Base-by-base conservation (phyloP, 164 flowering plant species). In the Aristolochia contorta region DNA sequence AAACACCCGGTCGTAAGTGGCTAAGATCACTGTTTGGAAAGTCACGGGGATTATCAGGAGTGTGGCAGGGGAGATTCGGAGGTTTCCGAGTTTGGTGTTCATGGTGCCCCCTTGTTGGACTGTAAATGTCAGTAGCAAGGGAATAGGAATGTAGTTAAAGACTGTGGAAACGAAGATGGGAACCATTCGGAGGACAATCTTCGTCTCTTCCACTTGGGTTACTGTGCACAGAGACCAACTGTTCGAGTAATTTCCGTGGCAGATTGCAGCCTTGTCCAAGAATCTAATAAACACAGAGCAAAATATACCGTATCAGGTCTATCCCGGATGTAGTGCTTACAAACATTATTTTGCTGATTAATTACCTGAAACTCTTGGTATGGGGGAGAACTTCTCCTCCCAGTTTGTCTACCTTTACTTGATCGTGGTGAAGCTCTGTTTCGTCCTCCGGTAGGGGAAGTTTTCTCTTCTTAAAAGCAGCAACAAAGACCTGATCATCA, bases 41-140 rank as follows among this genome's bases (percentile, higher is more conserved):
- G 73, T 14, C 0, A 80, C 69, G 2, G 91, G 88, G 65, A 85
- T 79, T 16, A 76, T 52, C 0, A 84, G 78, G 49, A 41, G 32
- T 19, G 49, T 51, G 4, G 32, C 47, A 4, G 87, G 80, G 2
- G 89, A 84, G 58, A 87, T 67, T 25, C 66, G 76, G 6, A 82
- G 43, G 16, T 71, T 68, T 0, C 84, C 75, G 12, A 83, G 65
- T 33, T 75, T 74, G 20, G 80, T 81, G 81, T 85, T 46, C 91
- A 87, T 85, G 43, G 87, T 69, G 7, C 73, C 73, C 14, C 81
- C 89, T 61, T 85, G 91, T 65, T 82, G 71, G 37, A 85, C 77
- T 1, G 95, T 83, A 47, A 78, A 79, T 46, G 89, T 85, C 19
- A 74, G 66, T 60, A 83, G 83, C 20, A 20, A 23, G 48, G 47